Conservation (phyloP, 805 yeast species). For the Metschnikowia lachancei region DNA sequence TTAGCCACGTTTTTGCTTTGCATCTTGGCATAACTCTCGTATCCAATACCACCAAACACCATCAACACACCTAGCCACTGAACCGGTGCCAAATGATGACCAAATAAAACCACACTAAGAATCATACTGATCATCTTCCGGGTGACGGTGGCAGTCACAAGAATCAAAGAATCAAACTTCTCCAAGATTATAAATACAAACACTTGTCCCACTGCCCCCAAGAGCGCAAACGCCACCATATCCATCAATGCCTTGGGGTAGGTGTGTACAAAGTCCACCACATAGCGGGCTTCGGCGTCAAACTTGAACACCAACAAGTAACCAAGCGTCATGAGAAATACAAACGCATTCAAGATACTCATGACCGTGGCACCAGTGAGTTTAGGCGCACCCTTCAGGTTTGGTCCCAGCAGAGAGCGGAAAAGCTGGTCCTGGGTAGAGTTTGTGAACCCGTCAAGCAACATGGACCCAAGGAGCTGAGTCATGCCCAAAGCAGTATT, state of each 20-base stretch:
- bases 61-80: constrained; percentile 80
- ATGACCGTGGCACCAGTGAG: constrained; percentile 86
- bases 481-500: constrained; percentile 53
- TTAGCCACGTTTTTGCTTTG: constrained; percentile 3
- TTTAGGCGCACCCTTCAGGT: neutral
- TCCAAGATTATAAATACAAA: constrained; percentile 85
- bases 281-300: constrained; percentile 46
- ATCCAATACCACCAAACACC: constrained; percentile 83
- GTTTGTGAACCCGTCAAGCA: constrained; percentile 89
- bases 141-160: constrained; percentile 93
- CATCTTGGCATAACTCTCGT: constrained; percentile 57
- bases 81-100: constrained; percentile 58
- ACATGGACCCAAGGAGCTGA: constrained; percentile 57
- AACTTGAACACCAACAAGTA: constrained; percentile 47
- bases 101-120: constrained; percentile 79
- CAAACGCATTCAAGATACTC: constrained; percentile 58
- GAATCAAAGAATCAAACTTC: constrained; percentile 75
- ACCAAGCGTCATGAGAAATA: constrained; percentile 43
- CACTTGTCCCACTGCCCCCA: constrained; percentile 93
- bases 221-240: constrained; percentile 61
- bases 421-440: constrained; percentile 89
- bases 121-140: constrained; percentile 96
- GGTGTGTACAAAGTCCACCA: constrained; percentile 44
- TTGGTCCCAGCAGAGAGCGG: constrained; percentile 30
- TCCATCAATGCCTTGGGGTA: constrained; percentile 60